Conservation (phyloP, 306 rosid genomes). For the Mucuna pruriens region DNA sequence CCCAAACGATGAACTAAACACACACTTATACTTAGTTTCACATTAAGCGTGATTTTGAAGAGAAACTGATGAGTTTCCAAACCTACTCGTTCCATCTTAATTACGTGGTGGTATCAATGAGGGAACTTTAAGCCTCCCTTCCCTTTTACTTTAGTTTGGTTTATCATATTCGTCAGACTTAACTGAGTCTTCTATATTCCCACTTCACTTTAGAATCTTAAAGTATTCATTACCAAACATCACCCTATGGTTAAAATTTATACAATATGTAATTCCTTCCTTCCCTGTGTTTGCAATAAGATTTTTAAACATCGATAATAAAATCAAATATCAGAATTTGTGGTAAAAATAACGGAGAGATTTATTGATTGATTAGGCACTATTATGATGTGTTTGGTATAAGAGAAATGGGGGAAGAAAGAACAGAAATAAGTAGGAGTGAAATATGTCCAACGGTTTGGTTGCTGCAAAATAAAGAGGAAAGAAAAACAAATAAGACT, state of each 20-base stretch:
- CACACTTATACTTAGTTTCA: too few species aligned
- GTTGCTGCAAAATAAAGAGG: too few species aligned
- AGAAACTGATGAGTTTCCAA: too few species aligned
- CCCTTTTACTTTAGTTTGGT: not conserved
- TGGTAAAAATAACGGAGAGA: not conserved
- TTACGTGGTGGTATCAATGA: too few species aligned
- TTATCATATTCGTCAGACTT: not conserved
- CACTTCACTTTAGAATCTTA: not conserved
- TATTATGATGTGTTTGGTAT: too few species aligned
- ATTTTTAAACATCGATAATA: not conserved
- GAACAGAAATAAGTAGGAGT: too few species aligned
- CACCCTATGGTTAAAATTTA: not conserved
- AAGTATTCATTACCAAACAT: not conserved
- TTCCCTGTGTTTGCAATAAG: not conserved
- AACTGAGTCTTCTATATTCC: not conserved
- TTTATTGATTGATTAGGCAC: not conserved
- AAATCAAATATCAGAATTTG: not conserved
- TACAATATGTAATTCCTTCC: not conserved
- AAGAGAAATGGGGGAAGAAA: too few species aligned
- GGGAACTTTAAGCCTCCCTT: not conserved
- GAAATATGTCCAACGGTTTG: too few species aligned
- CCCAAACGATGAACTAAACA: too few species aligned
- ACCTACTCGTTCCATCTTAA: too few species aligned
- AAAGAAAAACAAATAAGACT: too few species aligned
- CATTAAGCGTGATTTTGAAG: too few species aligned